Percentiles rank a stretch among this genome's conserved stretches.
phyloP scores from a whole-genome alignment of 345 rosid species.

The Hevea brasiliensis region DNA sequence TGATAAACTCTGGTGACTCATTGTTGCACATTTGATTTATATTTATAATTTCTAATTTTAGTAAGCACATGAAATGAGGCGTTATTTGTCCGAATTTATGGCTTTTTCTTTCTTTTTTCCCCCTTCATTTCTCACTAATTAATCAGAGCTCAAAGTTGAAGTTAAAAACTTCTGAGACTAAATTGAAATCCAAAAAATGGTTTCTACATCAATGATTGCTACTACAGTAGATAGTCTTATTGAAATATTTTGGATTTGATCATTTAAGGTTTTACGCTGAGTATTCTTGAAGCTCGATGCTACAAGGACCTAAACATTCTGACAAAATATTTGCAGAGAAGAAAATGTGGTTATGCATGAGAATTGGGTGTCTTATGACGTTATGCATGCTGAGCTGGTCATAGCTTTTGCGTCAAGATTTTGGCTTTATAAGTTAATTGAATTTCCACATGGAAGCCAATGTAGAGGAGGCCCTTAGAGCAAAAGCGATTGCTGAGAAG shows the following conservation, averaged over 20 bases:
- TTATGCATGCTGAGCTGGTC: constrained; percentile 32
- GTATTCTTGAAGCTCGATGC: constrained; percentile 14
- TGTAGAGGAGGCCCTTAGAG: constrained; percentile 77
- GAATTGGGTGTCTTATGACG: constrained; percentile 25
- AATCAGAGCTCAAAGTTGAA: constrained; percentile 13
- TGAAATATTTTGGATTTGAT: constrained; percentile 26
- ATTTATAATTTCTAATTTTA: not conserved
- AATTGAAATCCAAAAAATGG: constrained; percentile 12
- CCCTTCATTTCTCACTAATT: constrained; percentile 4
- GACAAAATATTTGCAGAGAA: constrained; percentile 45
- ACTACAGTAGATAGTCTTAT: constrained; percentile 5
- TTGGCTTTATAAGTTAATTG: constrained; percentile 27
- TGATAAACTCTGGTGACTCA: constrained; percentile 20
- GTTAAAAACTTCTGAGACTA: not conserved
- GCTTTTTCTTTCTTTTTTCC: not conserved
- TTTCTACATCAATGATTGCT: constrained; percentile 8
- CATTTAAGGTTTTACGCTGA: constrained; percentile 15
- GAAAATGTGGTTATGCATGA: constrained; percentile 33
- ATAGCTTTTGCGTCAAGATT: constrained; percentile 33
- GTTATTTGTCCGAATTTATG: constrained; percentile 18
- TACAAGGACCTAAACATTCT: constrained; percentile 10
- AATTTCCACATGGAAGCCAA: constrained; percentile 64
- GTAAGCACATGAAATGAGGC: constrained; percentile 8
- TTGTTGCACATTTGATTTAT: not conserved
- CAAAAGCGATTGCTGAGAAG: constrained; percentile 81